Base-by-base conservation (phyloP, 345 rosid species). In the Populus nigra region DNA sequence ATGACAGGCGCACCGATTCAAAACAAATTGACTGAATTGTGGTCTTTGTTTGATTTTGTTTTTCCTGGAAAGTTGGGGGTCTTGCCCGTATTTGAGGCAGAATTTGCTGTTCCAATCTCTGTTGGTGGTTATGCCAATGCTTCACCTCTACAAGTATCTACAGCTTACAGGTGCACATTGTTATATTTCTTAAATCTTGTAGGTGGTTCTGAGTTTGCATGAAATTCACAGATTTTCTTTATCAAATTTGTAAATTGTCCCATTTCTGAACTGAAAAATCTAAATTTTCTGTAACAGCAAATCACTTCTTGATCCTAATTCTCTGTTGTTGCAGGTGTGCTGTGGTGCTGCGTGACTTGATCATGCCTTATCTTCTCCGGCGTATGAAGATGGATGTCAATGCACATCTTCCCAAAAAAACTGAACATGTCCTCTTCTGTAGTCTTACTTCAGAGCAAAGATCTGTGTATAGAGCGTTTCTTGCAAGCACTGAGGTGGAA, bases 1-100 rank as follows among this genome's bases (percentile, higher is more conserved):
- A 93, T 96, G 99, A 96, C 97, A 33, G 99, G 99, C 4, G 91
- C 99, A 77, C 99, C 99, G 41, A 96, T 96, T 80, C 98, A 96
- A 86, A 96, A 96, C 85, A 93, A 87, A 86, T 89, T 96, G 77
- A 83, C 88, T 22, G 99, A 96, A 80, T 83, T 96, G 35, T 96
- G 99, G 98, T 96, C 98, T 79, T 82, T 96, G 81, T 96, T 96
- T 83, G 99, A 93, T 90, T 96, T 96, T 84, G 98, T 96, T 78
- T 96, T 96, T 86, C 99, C 99, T 35, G 98, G 99, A 57, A 96
- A 96, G 83, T 78, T 93, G 80, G 99, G 99, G 36, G 98, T 96
- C 61, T 81, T 96, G 83, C 99, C 97, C 47, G 98, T 96, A 7
- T 96, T 96, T 77, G 98, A 96, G 88, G 98, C 96, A 74, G 98